Evolutionary conservation across 75 land plant genomes (phyloP), one percentile per base, ranked within the genome.

Genomic region (Pinus albicaulis): DNA sequence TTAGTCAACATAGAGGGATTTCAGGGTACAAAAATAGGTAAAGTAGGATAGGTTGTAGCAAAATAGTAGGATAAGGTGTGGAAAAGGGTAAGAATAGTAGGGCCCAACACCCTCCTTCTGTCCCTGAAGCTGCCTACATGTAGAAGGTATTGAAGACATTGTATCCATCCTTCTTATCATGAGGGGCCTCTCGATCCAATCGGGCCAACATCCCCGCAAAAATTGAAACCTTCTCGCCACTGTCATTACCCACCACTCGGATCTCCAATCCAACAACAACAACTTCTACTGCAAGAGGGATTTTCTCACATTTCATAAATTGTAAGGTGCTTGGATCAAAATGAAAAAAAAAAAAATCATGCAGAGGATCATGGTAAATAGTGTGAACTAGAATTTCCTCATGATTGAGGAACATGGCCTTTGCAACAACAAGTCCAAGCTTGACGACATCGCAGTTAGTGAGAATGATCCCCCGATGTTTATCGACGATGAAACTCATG

Each of bases 151-250:
- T 34, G 36, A 34, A 34, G 36, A 1, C 3, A 36, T 3, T 36
- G 38, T 36, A 36, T 5, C 38, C 81, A 20, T 84, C 90, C 92
- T 87, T 92, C 75, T 90, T 95, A 76, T 95, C 92, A 63, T 86
- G 90, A 60, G 98, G 98, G 16, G 98, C 98, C 76, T 92, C 93
- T 72, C 98, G 88, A 73, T 95, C 98, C 65, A 95, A 81, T 57
- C 98, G 93, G 58, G 98, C 98, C 77, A 95, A 86, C 11, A 95
- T 95, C 2, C 98, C 98, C 20, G 95, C 98, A 72, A 95, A 76
- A 75, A 95, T 92, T 4, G 98, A 95, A 31, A 95, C 85, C 95
- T 95, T 95, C 74, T 95, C 98, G 1, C 95, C 98, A 83, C 98
- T 95, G 55, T 95, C 98, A 83, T 95, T 95, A 4, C 98, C 98